Evolutionary conservation across 2,329 filamentous ascomycete species (phyloP).

Genomic region (Aspergillus ustus): DNA sequence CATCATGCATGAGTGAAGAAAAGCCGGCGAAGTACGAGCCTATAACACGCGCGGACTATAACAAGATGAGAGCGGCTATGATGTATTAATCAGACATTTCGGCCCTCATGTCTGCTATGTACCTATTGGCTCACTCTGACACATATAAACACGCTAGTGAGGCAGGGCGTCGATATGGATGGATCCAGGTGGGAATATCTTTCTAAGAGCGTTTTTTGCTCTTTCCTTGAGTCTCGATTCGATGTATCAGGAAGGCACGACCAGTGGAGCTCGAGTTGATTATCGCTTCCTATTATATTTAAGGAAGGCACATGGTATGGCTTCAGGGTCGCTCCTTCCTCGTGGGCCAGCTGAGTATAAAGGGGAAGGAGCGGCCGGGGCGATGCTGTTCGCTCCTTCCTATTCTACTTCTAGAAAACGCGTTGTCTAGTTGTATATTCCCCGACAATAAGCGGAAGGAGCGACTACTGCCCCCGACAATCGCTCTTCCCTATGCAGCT

Average conservation of each 20-base stretch:
- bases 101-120: too few relatives aligned
- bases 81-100: conserved; percentile 19
- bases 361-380: neutral
- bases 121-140: too few relatives aligned
- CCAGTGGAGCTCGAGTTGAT: neutral
- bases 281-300: neutral
- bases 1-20: conserved; percentile 49
- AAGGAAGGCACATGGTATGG: neutral
- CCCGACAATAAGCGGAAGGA: neutral
- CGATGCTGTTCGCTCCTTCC: neutral
- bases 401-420: neutral
- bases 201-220: too few relatives aligned
- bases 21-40: conserved; percentile 58
- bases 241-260: too few relatives aligned
- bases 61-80: conserved; percentile 38
- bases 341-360: neutral
- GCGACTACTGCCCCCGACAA: neutral
- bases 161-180: too few relatives aligned
- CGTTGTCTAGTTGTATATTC: neutral
- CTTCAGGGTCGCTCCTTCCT: neutral
- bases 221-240: too few relatives aligned
- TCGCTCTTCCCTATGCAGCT: too few relatives aligned
- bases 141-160: too few relatives aligned
- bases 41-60: conserved; percentile 48
- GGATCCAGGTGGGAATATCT: too few relatives aligned